Evolutionary conservation across 2,329 filamentous ascomycete species (phyloP).

Genomic region (Aureobasidium leucospermi): DNA sequence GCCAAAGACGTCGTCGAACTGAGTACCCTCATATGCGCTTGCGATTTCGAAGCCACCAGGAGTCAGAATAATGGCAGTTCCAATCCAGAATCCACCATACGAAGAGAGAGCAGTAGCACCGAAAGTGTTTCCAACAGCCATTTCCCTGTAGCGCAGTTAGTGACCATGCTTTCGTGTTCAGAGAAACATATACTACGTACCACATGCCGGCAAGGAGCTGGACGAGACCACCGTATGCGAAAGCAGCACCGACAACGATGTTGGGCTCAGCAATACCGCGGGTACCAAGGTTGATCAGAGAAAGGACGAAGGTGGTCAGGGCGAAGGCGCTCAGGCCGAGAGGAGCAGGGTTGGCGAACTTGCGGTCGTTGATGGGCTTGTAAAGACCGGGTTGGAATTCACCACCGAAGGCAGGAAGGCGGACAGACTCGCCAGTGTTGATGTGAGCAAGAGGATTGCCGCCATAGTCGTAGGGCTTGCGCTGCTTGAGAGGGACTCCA

Average conservation of each 20-base stretch:
- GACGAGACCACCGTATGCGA: slow-evolving; percentile 44
- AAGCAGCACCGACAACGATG: slow-evolving; percentile 42
- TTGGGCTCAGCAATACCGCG: slow-evolving; percentile 35
- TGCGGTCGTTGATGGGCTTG: slow-evolving; percentile 30
- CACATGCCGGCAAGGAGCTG: slow-evolving; percentile 48
- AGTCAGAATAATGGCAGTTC: slow-evolving; percentile 51
- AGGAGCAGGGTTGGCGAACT: slow-evolving; percentile 53
- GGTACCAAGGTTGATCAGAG: slow-evolving; percentile 42
- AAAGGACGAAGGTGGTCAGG: slow-evolving; percentile 57
- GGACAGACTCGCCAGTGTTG: slow-evolving; percentile 42
- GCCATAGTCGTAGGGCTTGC: slow-evolving; percentile 43
- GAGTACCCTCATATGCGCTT: slow-evolving; percentile 32
- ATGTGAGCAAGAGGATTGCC: slow-evolving; percentile 46
- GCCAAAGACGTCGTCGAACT: slow-evolving; percentile 47
- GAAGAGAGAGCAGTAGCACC: slow-evolving; percentile 55
- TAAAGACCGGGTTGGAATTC: slow-evolving; percentile 47
- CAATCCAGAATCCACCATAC: slow-evolving; percentile 57
- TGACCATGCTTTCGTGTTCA: background rate
- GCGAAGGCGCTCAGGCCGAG: slow-evolving; percentile 57
- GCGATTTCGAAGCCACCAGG: slow-evolving; percentile 47
- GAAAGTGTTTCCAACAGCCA: slow-evolving; percentile 55
- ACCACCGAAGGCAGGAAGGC: slow-evolving; percentile 44
- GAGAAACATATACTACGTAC: slow-evolving; percentile 34
- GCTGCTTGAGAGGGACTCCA: slow-evolving; percentile 27
- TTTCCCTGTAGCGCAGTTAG: slow-evolving; percentile 34